These are phyloP conservation scores for Aureobasidium mangrovei DNA, from an alignment of 2,329 filamentous ascomycete species.

Conservation along the genomic window DNA sequence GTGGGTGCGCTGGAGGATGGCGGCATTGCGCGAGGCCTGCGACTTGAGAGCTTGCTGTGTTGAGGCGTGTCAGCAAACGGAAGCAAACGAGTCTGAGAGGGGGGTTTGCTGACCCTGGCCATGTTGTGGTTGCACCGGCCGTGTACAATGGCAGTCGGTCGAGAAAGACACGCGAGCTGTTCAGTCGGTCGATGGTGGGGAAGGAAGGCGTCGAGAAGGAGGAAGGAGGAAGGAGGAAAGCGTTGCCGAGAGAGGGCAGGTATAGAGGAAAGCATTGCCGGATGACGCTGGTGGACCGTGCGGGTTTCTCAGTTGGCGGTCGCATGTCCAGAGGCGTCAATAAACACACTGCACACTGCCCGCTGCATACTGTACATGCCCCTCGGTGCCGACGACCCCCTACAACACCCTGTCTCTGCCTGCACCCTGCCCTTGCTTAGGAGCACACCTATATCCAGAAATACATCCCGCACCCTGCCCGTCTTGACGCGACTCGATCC, in stretches of 20 bases:
- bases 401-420: no score
- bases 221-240: no score
- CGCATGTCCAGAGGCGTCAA: neutral
- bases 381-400: no score
- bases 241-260: no score
- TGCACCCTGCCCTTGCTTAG: no score
- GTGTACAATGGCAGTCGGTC: neutral
- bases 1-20: constrained; percentile 73
- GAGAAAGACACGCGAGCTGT: constrained; percentile 4
- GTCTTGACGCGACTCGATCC: constrained; percentile 1
- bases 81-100: neutral
- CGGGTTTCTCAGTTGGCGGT: constrained; percentile 2
- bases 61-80: neutral
- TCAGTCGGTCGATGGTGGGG: neutral
- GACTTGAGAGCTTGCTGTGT: constrained; percentile 46
- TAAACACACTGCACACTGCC: constrained; percentile 4
- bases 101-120: constrained; percentile 4
- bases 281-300: neutral
- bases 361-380: neutral
- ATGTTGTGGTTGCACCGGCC: neutral
- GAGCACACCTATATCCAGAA: neutral
- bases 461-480: neutral
- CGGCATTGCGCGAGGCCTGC: constrained; percentile 68
- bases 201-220: no score
- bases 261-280: neutral